A percentile compares a stretch with the other conserved stretches of the same genome.
Conservation (phyloP, 2,329 filamentous ascomycete species). For the Huntiella decipiens region DNA sequence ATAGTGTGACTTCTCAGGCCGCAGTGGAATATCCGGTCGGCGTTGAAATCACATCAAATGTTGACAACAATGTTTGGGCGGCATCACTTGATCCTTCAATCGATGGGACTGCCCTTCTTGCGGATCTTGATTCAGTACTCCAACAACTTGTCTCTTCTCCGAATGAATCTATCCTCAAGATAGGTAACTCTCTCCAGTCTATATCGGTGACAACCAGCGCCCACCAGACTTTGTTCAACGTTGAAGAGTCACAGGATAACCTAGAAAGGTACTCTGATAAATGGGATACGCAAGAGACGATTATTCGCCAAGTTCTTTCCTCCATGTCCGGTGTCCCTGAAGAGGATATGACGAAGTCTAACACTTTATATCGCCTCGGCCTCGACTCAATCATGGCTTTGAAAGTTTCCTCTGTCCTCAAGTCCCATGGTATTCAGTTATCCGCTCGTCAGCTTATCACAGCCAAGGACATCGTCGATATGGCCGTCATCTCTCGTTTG, state of each 20-base stretch:
- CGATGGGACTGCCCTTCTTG: constrained; percentile 33
- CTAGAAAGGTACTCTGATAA: constrained; percentile 2
- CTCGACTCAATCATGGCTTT: constrained; percentile 86
- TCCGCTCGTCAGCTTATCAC: constrained; percentile 53
- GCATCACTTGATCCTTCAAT: constrained; percentile 46
- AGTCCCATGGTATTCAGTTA: constrained; percentile 40
- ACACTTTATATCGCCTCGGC: constrained; percentile 65
- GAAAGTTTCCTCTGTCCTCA: constrained; percentile 56
- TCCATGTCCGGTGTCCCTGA: constrained; percentile 41
- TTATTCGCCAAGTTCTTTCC: constrained; percentile 29
- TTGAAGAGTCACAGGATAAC: neutral
- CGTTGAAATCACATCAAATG: constrained; percentile 53
- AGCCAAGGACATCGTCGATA: constrained; percentile 41
- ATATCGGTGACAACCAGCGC: neutral
- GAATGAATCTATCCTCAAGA: neutral
- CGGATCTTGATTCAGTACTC: constrained; percentile 31
- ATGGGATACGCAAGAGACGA: constrained; percentile 20
- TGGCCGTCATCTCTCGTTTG: constrained; percentile 5
- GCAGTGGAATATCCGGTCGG: constrained; percentile 68
- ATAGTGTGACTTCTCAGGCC: constrained; percentile 16
- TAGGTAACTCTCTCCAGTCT: neutral
- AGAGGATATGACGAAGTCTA: constrained; percentile 36
- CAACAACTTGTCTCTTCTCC: neutral
- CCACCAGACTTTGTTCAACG: neutral
- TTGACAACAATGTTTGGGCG: constrained; percentile 44